A percentile compares a stretch with the other conserved stretches of the same genome.
phyloP scores from a whole-genome alignment of 2,329 filamentous ascomycete species.

The Ophiostoma sp. region DNA sequence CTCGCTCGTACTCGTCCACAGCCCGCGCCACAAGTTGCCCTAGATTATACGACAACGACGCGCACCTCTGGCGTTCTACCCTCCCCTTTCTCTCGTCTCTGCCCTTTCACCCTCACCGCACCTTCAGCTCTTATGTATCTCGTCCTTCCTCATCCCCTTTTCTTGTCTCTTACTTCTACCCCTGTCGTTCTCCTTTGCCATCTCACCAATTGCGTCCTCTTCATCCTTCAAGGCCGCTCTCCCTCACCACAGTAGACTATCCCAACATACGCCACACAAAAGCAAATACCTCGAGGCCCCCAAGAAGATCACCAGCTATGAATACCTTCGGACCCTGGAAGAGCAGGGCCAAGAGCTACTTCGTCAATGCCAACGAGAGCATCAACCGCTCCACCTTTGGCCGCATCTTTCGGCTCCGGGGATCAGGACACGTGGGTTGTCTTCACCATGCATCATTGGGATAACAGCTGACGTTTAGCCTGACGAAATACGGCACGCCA shows the following conservation, averaged over 20 bases:
- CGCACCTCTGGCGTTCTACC: background rate
- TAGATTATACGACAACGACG: background rate
- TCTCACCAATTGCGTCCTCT: background rate
- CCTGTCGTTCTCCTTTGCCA: background rate
- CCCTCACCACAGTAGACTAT: background rate
- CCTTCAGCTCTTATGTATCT: background rate
- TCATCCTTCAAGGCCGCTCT: background rate
- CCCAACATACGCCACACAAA: too few relatives aligned
- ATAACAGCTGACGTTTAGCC: constrained; percentile 32
- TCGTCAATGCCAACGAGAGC: constrained; percentile 38
- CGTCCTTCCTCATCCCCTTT: background rate
- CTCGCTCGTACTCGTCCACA: background rate
- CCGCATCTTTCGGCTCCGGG: constrained; percentile 59
- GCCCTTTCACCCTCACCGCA: background rate
- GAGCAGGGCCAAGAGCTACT: constrained; percentile 53
- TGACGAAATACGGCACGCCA: constrained; percentile 60
- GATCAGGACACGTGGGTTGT: constrained; percentile 58
- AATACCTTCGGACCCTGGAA: constrained; percentile 44
- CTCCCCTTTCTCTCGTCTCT: background rate
- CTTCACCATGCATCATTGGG: background rate
- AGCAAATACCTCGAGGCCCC: too few relatives aligned
- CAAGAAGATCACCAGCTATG: background rate
- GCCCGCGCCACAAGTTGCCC: background rate
- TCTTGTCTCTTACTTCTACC: background rate
- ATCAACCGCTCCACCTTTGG: constrained; percentile 46